Percentiles rank a stretch among this genome's conserved stretches.
These are phyloP conservation scores for Dactylellina cionopaga DNA, from an alignment of 2,329 filamentous ascomycete species.

Conservation along the genomic window DNA sequence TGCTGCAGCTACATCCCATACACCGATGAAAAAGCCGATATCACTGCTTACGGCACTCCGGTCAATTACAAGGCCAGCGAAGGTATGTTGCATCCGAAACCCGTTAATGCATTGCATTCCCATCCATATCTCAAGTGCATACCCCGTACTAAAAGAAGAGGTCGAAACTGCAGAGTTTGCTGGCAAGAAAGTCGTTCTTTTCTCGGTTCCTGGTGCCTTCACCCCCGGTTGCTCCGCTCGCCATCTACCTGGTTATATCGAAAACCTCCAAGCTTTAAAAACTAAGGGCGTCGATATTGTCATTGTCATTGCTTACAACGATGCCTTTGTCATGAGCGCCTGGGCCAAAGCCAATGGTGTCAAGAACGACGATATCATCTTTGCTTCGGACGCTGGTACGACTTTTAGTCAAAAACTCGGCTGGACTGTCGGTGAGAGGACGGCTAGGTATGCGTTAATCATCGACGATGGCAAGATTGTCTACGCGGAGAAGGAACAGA, in stretches of 20 bases:
- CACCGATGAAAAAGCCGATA: conserved; percentile 72
- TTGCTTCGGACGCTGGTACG: conserved; percentile 74
- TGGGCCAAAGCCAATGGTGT: conserved; percentile 89
- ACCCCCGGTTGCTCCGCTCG: conserved; percentile 84
- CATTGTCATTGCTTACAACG: conserved; percentile 84
- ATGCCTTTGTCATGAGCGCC: conserved; percentile 85
- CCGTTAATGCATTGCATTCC: no score
- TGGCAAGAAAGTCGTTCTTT: conserved; percentile 76
- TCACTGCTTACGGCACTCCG: conserved; percentile 81
- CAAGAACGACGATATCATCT: conserved; percentile 77
- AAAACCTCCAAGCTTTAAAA: conserved; percentile 75
- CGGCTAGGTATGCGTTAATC: conserved; percentile 80
- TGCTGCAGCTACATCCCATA: conserved; percentile 77
- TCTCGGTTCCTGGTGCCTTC: conserved; percentile 79
- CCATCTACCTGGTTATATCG: conserved; percentile 83
- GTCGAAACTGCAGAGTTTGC: conserved; percentile 66
- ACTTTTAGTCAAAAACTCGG: conserved; percentile 81
- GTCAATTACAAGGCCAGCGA: conserved; percentile 82
- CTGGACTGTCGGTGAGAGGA: conserved; percentile 79
- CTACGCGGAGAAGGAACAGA: conserved; percentile 79
- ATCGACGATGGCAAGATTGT: conserved; percentile 83
- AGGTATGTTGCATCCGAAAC: conserved; percentile 59
- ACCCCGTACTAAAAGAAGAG: no score
- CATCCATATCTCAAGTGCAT: no score
- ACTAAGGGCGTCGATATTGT: conserved; percentile 84